A percentile compares a stretch with the other conserved stretches of the same genome.
phyloP scores from a whole-genome alignment of 2,329 filamentous ascomycete species.

The Aspergillus awamori region DNA sequence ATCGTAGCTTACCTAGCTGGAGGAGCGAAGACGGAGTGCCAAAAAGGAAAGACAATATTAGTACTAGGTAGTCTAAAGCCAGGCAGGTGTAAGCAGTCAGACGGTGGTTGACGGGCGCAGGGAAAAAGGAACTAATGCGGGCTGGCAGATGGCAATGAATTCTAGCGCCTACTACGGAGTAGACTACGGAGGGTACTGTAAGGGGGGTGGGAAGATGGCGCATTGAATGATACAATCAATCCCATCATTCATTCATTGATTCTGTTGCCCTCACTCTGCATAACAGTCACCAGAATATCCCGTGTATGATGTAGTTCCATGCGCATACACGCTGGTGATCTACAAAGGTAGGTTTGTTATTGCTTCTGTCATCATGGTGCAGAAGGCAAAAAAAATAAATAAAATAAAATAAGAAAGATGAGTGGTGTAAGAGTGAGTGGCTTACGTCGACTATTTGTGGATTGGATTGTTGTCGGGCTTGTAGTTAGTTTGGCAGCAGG shows the following conservation, averaged over 20 bases:
- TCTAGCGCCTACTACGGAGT: conserved; percentile 1
- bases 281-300: background rate
- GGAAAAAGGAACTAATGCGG: conserved; percentile 8
- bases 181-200: background rate
- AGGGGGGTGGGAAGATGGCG: background rate
- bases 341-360: background rate
- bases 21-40: conserved; percentile 1
- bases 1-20: conserved; percentile 18
- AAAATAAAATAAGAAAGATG: too few relatives aligned
- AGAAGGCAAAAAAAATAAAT: background rate
- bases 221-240: background rate
- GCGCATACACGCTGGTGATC: background rate
- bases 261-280: background rate
- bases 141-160: conserved; percentile 4
- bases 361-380: background rate
- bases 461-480: background rate
- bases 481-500: background rate
- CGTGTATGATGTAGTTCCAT: background rate
- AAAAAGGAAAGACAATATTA: too few relatives aligned
- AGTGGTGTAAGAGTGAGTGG: background rate
- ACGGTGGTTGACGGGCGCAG: conserved; percentile 3
- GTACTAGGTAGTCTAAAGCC: background rate
- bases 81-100: background rate
- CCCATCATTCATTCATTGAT: background rate
- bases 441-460: background rate